A percentile compares a stretch with the other conserved stretches of the same genome.
Evolutionary conservation across 176 grass and related monocot genomes (phyloP).

Genomic region (Lolium perenne): DNA sequence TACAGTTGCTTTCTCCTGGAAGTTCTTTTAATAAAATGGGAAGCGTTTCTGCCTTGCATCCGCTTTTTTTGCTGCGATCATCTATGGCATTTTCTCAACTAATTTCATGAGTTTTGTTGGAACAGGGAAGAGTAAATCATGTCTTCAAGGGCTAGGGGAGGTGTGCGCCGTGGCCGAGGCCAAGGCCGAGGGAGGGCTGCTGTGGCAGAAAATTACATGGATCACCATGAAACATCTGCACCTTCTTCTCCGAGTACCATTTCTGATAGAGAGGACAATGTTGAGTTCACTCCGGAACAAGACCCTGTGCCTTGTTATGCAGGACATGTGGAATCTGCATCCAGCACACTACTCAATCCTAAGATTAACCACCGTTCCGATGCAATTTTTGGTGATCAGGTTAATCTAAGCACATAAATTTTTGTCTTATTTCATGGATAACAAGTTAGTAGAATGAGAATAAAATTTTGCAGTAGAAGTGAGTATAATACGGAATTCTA

Average conservation of each 20-base stretch:
- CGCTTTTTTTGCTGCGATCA: not conserved
- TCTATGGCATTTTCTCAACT: conserved; percentile 11
- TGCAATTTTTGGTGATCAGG: conserved; percentile 66
- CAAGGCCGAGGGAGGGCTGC: conserved; percentile 20
- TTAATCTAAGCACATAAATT: conserved; percentile 25
- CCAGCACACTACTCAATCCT: conserved; percentile 53
- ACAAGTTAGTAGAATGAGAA: not conserved
- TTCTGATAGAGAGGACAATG: conserved; percentile 54
- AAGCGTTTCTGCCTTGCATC: not conserved
- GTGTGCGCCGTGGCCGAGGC: conserved; percentile 35
- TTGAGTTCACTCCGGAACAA: conserved; percentile 18
- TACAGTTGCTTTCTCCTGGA: not conserved
- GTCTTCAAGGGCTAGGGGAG: conserved; percentile 48
- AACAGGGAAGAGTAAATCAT: conserved; percentile 23
- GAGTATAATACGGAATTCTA: conserved; percentile 14
- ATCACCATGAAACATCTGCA: conserved; percentile 33
- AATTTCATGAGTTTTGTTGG: conserved; percentile 21
- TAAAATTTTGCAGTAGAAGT: not conserved
- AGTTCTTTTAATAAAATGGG: not conserved
- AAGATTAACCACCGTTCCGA: conserved; percentile 59
- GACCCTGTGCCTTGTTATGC: conserved; percentile 33
- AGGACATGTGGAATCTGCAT: conserved; percentile 10
- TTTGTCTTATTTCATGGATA: not conserved
- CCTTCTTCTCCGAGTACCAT: conserved; percentile 49
- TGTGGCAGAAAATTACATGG: conserved; percentile 42